Conservation (phyloP, 345 rosid species). For the Bruguiera gymnorhiza region DNA sequence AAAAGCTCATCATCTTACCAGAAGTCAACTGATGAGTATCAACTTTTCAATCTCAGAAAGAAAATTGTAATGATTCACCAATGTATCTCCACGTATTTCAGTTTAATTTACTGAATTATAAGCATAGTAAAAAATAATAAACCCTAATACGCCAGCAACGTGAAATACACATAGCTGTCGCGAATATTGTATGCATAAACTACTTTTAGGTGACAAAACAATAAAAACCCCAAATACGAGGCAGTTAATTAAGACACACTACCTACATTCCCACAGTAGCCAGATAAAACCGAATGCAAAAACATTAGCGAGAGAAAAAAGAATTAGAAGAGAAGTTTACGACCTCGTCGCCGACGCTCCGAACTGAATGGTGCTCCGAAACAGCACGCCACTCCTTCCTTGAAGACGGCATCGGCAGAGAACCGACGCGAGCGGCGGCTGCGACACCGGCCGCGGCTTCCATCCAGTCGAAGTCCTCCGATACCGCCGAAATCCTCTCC, state of each 20-base stretch:
- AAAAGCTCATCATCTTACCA: not conserved
- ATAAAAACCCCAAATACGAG: too few species aligned
- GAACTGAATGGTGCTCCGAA: slow-evolving; percentile 64
- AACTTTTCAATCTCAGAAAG: not conserved
- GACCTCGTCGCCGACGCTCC: slow-evolving; percentile 57
- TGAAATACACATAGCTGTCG: too few species aligned
- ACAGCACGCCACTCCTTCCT: slow-evolving; percentile 97
- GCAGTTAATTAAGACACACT: too few species aligned
- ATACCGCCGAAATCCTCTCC: slow-evolving; percentile 22
- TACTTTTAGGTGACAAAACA: too few species aligned
- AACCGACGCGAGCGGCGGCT: slow-evolving; percentile 61
- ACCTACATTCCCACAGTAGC: slow-evolving; percentile 1
- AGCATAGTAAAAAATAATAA: too few species aligned
- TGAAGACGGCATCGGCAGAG: slow-evolving; percentile 53
- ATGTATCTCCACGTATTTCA: not conserved
- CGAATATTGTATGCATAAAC: too few species aligned
- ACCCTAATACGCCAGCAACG: too few species aligned
- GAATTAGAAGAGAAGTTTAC: slow-evolving; percentile 10
- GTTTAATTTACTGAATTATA: too few species aligned
- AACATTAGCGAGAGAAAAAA: not conserved
- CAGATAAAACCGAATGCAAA: not conserved
- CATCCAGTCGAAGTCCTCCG: slow-evolving; percentile 51
- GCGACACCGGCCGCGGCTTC: slow-evolving; percentile 61
- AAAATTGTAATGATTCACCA: not conserved
- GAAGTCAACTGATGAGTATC: not conserved